Evolutionary conservation across 176 grass and related monocot genomes (phyloP).

Genomic region (Phragmites australis): DNA sequence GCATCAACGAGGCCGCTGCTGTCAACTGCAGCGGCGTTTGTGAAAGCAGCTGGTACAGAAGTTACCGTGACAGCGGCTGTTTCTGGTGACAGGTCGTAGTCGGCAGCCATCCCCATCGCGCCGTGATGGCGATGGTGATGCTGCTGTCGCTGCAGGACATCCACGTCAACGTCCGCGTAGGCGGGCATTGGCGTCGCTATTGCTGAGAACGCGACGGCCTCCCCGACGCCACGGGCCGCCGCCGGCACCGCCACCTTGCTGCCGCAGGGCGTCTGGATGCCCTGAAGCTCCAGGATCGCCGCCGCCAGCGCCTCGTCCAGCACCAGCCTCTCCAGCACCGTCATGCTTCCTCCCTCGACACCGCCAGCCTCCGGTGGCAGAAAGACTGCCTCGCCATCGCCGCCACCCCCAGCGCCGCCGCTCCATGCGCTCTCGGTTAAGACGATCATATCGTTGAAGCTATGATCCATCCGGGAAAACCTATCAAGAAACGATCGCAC

Average conservation of each 20-base stretch:
- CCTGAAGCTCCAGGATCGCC: constrained; percentile 60
- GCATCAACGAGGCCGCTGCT: background rate
- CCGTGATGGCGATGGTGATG: constrained; percentile 49
- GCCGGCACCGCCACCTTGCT: background rate
- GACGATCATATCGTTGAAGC: constrained; percentile 58
- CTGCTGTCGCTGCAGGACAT: constrained; percentile 56
- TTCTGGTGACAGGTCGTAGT: constrained; percentile 55
- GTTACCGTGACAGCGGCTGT: constrained; percentile 25
- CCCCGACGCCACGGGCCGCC: background rate
- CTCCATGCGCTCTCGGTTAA: constrained; percentile 43
- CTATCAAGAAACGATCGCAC: background rate
- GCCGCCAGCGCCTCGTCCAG: constrained; percentile 62
- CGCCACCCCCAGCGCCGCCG: background rate
- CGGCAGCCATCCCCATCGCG: constrained; percentile 37
- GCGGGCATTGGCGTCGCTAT: constrained; percentile 30
- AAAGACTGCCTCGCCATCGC: background rate
- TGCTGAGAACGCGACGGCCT: constrained; percentile 27
- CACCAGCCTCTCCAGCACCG: constrained; percentile 50
- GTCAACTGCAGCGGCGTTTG: background rate
- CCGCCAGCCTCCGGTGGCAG: constrained; percentile 14
- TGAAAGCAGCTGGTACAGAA: constrained; percentile 9
- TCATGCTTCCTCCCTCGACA: constrained; percentile 31
- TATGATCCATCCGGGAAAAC: constrained; percentile 49
- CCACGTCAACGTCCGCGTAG: constrained; percentile 43
- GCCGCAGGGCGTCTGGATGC: constrained; percentile 11